These are phyloP conservation scores for Sanguinoderma infundibulare DNA, from an alignment of 1,284 basidiomycete species.

Conservation along the genomic window DNA sequence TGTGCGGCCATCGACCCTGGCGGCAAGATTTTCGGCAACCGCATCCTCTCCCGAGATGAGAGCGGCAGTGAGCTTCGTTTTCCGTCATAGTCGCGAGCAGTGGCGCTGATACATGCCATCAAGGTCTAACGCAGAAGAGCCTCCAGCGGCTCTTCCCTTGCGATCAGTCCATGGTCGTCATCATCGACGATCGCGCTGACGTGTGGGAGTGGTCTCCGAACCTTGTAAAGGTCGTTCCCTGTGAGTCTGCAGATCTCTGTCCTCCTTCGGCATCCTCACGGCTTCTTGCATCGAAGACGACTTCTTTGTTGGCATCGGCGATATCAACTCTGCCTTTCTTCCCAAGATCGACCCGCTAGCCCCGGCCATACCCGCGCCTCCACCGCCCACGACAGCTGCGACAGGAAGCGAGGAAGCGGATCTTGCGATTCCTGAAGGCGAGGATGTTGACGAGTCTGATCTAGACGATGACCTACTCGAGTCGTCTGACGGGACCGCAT, in stretches of 20 bases:
- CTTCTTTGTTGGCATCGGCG: conserved; percentile 98
- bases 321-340: conserved; percentile 95
- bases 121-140: conserved; percentile 89
- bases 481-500: conserved; percentile 11
- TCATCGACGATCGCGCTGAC: conserved; percentile 97
- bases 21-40: conserved; percentile 83
- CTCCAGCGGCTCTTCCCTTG: conserved; percentile 92
- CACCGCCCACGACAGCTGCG: conserved; percentile 24
- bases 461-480: conserved; percentile 14
- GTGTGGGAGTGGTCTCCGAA: conserved; percentile 98
- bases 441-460: conserved; percentile 12
- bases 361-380: conserved; percentile 36
- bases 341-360: conserved; percentile 71
- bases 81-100: not conserved
- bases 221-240: conserved; percentile 95
- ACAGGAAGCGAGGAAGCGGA: conserved; percentile 2
- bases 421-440: conserved; percentile 6
- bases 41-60: conserved; percentile 93
- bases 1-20: conserved; percentile 94
- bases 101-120: conserved; percentile 1
- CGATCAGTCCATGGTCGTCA: conserved; percentile 98
- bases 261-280: conserved; percentile 1
- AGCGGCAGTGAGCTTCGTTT: conserved; percentile 77
- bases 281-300: conserved; percentile 65
- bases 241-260: conserved; percentile 51